phyloP scores from a whole-genome alignment of 257 asterid species.

The Knoxia roxburghii region DNA sequence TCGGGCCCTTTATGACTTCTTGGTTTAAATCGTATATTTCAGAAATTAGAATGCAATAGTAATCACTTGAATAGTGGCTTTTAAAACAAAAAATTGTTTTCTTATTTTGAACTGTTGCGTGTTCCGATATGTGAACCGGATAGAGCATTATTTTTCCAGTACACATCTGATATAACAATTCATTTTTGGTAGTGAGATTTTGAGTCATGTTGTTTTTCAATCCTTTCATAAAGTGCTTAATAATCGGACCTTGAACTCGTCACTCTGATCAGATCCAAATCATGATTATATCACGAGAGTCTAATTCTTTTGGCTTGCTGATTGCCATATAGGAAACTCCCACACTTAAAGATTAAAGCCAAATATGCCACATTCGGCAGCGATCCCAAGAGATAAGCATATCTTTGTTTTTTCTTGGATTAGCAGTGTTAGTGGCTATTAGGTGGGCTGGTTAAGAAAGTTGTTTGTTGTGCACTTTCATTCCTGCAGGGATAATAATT shows the following conservation, averaged over 20 bases:
- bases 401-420: slow-evolving; percentile 22
- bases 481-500: slow-evolving; percentile 35
- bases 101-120: too few species aligned
- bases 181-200: not conserved
- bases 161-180: not conserved
- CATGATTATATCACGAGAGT: slow-evolving; percentile 19
- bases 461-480: slow-evolving; percentile 14
- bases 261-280: slow-evolving; percentile 12
- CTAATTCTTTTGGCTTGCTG: slow-evolving; percentile 32
- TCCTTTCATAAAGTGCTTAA: too few species aligned
- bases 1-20: not conserved
- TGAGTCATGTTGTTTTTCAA: not conserved
- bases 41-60: not conserved
- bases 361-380: slow-evolving; percentile 41
- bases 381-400: slow-evolving; percentile 53
- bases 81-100: too few species aligned
- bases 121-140: not conserved
- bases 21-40: too few species aligned
- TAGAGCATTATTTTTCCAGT: not conserved
- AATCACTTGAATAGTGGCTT: not conserved
- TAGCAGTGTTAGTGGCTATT: slow-evolving; percentile 5
- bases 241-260: not conserved
- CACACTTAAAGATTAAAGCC: slow-evolving; percentile 45
- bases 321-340: slow-evolving; percentile 40
- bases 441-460: slow-evolving; percentile 16